These are phyloP conservation scores for Cordyceps militaris DNA, from an alignment of 2,329 filamentous ascomycete species.

Conservation along the genomic window DNA sequence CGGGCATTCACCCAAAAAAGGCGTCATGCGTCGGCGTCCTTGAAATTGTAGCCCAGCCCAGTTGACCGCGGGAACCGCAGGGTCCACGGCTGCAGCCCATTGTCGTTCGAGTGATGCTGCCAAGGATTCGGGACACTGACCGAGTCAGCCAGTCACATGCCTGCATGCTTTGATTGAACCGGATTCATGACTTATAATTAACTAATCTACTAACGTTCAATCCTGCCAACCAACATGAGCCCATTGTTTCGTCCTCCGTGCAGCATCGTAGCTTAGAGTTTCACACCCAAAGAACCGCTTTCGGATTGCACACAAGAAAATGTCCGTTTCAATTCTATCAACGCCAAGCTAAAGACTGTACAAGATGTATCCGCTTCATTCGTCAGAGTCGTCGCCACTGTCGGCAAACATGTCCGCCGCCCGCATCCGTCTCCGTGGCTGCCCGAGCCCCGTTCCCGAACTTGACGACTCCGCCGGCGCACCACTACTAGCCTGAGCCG, in stretches of 20 bases:
- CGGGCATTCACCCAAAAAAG: not conserved
- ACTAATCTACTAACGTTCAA: no score
- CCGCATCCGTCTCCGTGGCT: constrained; percentile 56
- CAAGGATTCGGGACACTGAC: not conserved
- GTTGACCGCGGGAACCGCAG: not conserved
- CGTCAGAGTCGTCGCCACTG: constrained; percentile 44
- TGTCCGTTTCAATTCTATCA: not conserved
- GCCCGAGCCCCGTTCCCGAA: constrained; percentile 18
- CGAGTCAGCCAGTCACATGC: not conserved
- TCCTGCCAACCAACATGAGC: no score
- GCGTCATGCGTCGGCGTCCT: no score
- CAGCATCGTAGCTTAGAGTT: not conserved
- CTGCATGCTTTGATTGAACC: not conserved
- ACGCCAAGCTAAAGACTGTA: not conserved
- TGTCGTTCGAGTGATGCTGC: not conserved
- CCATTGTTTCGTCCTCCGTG: not conserved
- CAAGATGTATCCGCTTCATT: not conserved
- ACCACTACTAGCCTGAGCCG: constrained; percentile 22
- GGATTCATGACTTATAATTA: no score
- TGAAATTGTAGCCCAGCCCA: no score
- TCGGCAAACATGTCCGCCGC: constrained; percentile 86
- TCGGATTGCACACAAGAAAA: not conserved
- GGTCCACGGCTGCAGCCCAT: no score
- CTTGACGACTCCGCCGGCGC: constrained; percentile 18
- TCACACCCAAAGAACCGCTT: not conserved